A percentile compares a stretch with the other conserved stretches of the same genome.
These are phyloP conservation scores for Tubosaeta sp. DNA, from an alignment of 768 basidiomycete species.

Conservation along the genomic window DNA sequence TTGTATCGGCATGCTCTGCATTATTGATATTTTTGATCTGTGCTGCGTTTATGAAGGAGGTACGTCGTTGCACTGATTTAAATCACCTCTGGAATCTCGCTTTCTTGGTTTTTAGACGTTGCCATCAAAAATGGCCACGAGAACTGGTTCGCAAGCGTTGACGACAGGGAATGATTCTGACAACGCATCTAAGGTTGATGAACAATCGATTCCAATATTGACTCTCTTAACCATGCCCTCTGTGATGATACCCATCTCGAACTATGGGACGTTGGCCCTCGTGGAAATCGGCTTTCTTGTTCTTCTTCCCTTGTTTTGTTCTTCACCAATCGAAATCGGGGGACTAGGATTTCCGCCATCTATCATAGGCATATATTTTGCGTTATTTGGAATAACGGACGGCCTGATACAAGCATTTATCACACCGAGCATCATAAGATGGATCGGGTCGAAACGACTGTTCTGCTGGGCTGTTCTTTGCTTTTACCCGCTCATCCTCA, in stretches of 20 bases:
- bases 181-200: not conserved
- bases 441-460: conserved; percentile 36
- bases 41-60: conserved; percentile 28
- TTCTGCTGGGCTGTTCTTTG: conserved; percentile 35
- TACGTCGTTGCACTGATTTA: conserved; percentile 4
- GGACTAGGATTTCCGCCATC: conserved; percentile 40
- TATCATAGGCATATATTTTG: conserved; percentile 37
- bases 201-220: conserved; percentile 28
- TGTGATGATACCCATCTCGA: conserved; percentile 39
- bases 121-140: conserved; percentile 9
- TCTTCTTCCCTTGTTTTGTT: conserved; percentile 43
- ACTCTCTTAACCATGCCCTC: conserved; percentile 21
- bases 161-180: not conserved
- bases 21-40: conserved; percentile 15
- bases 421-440: conserved; percentile 35
- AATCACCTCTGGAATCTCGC: not conserved
- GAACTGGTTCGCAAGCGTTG: not conserved
- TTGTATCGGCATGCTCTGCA: conserved; percentile 15
- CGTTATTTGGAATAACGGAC: conserved; percentile 33
- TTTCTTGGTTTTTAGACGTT: conserved; percentile 15
- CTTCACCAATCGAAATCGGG: conserved; percentile 39
- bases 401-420: conserved; percentile 40
- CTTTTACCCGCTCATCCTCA: conserved; percentile 33
- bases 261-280: conserved; percentile 39
- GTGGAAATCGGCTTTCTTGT: conserved; percentile 37